These are phyloP conservation scores for Mangifera indica DNA, from an alignment of 345 rosid genomes.

Conservation along the genomic window DNA sequence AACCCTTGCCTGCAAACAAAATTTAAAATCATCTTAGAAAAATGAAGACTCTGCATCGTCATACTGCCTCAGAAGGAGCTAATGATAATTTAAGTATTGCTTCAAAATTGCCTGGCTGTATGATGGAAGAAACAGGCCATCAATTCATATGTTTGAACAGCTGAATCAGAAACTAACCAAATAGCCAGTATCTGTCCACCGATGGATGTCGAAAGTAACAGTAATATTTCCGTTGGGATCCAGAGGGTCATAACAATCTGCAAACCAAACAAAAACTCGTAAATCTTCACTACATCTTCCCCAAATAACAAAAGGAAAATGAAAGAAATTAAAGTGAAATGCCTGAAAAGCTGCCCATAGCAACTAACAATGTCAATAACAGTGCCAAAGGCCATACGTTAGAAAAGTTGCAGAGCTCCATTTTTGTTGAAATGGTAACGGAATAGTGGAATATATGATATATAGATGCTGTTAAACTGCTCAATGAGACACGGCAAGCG, in stretches of 20 bases:
- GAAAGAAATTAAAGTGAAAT: constrained; percentile 4
- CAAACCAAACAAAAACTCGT: constrained; percentile 18
- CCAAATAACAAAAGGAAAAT: background rate
- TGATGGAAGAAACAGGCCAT: background rate
- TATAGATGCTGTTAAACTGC: background rate
- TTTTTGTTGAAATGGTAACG: background rate
- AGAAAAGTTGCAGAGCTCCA: constrained; percentile 17
- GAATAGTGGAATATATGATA: background rate
- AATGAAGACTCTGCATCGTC: background rate
- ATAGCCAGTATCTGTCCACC: constrained; percentile 37
- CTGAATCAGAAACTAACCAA: constrained; percentile 36
- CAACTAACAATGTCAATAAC: constrained; percentile 14
- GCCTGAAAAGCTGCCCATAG: constrained; percentile 42
- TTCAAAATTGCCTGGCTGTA: too few species aligned
- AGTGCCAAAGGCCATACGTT: constrained; percentile 11
- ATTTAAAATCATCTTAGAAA: background rate
- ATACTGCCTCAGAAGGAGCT: too few species aligned
- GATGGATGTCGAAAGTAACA: constrained; percentile 44
- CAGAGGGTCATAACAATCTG: constrained; percentile 66
- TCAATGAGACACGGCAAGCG: constrained; percentile 6
- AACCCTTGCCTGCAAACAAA: constrained; percentile 45
- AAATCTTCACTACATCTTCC: background rate
- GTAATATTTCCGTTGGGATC: constrained; percentile 61
- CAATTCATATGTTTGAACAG: background rate
- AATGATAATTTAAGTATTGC: too few species aligned